These are phyloP conservation scores for Cladosporium sp. DNA, from an alignment of 2,329 filamentous ascomycete genomes.

Conservation along the genomic window DNA sequence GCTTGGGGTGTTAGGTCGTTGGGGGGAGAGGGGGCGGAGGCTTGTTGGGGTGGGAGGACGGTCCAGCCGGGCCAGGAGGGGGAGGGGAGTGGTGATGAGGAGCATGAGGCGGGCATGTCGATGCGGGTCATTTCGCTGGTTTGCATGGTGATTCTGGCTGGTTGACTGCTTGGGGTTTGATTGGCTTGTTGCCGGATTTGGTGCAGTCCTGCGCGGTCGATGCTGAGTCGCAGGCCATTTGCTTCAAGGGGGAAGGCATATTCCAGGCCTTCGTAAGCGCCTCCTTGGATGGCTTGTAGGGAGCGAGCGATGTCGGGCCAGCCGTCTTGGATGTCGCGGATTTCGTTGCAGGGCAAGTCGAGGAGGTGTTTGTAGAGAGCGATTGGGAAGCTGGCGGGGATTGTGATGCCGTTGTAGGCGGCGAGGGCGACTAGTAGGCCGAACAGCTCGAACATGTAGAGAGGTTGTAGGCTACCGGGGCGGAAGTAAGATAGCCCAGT, in stretches of 20 bases:
- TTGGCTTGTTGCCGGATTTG: not conserved
- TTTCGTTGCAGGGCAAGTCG: not conserved
- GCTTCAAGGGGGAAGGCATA: conserved; percentile 76
- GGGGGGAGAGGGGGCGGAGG: not conserved
- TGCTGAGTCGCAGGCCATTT: conserved; percentile 50
- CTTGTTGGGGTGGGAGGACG: conserved; percentile 14
- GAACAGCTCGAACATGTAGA: conserved; percentile 87
- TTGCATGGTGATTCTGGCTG: not conserved
- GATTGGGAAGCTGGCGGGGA: conserved; percentile 84
- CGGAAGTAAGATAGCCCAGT: conserved; percentile 86
- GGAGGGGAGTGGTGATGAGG: not conserved
- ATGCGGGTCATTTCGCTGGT: not conserved
- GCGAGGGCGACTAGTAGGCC: conserved; percentile 86
- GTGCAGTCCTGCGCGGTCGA: conserved; percentile 24
- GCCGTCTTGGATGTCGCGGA: conserved; percentile 7
- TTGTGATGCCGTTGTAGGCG: conserved; percentile 85
- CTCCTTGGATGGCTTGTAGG: conserved; percentile 68
- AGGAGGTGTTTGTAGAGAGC: conserved; percentile 60
- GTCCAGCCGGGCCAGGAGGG: conserved; percentile 52
- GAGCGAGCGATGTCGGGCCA: conserved; percentile 68
- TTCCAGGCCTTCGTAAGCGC: conserved; percentile 74
- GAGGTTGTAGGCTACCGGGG: conserved; percentile 72
- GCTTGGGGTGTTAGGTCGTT: conserved; percentile 76
- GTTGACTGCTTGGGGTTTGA: not conserved
- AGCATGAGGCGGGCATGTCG: not conserved